Conservation (phyloP, 225 moss, liverwort and hornwort species). For the Physcomitrellopsis africana region DNA sequence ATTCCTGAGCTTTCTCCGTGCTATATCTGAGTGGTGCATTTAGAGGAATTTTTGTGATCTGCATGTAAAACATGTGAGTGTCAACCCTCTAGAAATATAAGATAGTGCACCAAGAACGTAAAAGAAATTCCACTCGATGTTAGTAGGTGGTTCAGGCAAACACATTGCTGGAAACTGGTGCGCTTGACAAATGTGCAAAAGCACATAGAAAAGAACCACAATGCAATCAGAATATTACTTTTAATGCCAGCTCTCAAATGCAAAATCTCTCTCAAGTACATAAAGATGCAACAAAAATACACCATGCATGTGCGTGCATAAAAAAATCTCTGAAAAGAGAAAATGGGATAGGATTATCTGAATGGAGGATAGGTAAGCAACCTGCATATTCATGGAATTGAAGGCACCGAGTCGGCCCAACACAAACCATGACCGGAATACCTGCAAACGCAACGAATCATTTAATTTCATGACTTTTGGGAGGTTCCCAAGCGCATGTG, state of each 20-base stretch:
- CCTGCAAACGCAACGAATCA: constrained; percentile 45
- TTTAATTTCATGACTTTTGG: constrained; percentile 6
- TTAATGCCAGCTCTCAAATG: background rate
- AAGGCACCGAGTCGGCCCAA: constrained; percentile 90
- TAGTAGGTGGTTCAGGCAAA: background rate
- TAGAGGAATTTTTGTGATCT: constrained; percentile 82
- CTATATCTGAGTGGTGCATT: constrained; percentile 71
- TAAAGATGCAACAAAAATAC: constrained; percentile 2
- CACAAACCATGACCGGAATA: constrained; percentile 88
- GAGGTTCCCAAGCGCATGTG: background rate
- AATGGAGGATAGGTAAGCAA: constrained; percentile 31
- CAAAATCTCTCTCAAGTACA: constrained; percentile 6
- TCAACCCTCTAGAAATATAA: constrained; percentile 26
- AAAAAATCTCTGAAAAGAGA: constrained; percentile 14
- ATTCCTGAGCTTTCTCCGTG: constrained; percentile 74
- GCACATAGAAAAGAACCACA: constrained; percentile 3
- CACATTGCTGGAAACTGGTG: background rate
- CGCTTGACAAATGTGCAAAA: constrained; percentile 16
- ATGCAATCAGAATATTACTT: background rate
- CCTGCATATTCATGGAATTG: constrained; percentile 99
- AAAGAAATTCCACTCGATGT: background rate
- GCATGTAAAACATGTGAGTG: constrained; percentile 32
- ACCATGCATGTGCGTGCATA: constrained; percentile 7
- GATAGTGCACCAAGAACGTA: background rate
- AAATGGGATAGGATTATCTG: background rate